Conservation (phyloP, 805 yeast species). For the Debaryomyces maramus region DNA sequence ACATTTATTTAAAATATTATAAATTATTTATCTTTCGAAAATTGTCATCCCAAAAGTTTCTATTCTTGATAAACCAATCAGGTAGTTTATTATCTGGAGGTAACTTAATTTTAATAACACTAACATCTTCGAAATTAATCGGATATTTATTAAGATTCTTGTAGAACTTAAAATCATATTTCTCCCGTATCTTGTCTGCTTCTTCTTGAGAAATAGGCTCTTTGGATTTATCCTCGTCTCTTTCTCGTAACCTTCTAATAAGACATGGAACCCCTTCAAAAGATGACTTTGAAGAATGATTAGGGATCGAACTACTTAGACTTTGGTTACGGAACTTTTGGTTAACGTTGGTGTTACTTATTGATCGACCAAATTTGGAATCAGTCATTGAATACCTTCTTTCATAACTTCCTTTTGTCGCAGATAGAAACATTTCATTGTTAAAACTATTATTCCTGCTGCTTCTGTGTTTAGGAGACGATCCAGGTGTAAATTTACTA, state of each 20-base stretch:
- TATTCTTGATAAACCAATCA: slow-evolving; percentile 65
- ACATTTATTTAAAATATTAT: slow-evolving; percentile 1
- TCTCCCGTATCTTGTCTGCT: slow-evolving; percentile 17
- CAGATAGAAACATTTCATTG: slow-evolving; percentile 16
- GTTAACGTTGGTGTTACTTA: slow-evolving; percentile 14
- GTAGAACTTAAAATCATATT: slow-evolving; percentile 39
- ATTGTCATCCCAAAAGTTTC: slow-evolving; percentile 66
- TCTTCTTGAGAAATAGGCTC: slow-evolving; percentile 8
- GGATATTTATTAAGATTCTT: slow-evolving; percentile 37
- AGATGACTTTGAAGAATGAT: background rate
- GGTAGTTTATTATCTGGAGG: slow-evolving; percentile 72
- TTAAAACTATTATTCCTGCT: slow-evolving; percentile 24
- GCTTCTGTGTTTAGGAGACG: slow-evolving; percentile 26
- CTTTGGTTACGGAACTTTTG: slow-evolving; percentile 15
- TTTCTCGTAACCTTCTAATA: background rate
- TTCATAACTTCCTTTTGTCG: slow-evolving; percentile 21
- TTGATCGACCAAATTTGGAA: slow-evolving; percentile 20
- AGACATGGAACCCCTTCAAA: slow-evolving; percentile 3
- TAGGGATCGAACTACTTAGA: slow-evolving; percentile 3
- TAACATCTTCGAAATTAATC: slow-evolving; percentile 35
- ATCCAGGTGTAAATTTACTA: slow-evolving; percentile 27
- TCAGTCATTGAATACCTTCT: slow-evolving; percentile 36
- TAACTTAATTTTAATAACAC: slow-evolving; percentile 45
- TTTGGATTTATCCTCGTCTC: slow-evolving; percentile 8
- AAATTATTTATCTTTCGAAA: slow-evolving; percentile 14